A percentile compares a stretch with the other conserved stretches of the same genome.
These are phyloP conservation scores for Sisymbrium irio DNA, from an alignment of 345 rosid genomes.

Conservation along the genomic window DNA sequence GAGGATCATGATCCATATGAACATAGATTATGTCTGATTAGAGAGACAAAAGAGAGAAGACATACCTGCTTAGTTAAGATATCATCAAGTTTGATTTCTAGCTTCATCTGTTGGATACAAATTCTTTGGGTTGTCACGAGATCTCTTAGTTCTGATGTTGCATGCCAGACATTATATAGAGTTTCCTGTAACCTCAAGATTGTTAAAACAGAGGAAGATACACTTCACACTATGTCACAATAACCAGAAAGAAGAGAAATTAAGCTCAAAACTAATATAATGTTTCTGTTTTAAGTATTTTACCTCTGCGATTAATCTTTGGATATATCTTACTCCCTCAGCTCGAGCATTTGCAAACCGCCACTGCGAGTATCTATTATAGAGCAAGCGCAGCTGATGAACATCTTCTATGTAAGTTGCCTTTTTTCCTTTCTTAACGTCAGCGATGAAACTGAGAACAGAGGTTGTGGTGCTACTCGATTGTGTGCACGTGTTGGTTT, in stretches of 20 bases:
- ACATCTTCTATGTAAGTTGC: slow-evolving; percentile 71
- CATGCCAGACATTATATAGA: slow-evolving; percentile 65
- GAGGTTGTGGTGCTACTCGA: slow-evolving; percentile 51
- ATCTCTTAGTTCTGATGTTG: slow-evolving; percentile 59
- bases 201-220: slow-evolving; percentile 9
- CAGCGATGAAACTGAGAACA: slow-evolving; percentile 81
- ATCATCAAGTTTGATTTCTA: slow-evolving; percentile 64
- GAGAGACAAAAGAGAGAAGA: slow-evolving; percentile 23
- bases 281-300: neutral
- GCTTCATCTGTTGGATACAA: slow-evolving; percentile 58
- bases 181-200: slow-evolving; percentile 58
- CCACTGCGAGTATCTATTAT: slow-evolving; percentile 88
- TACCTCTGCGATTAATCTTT: slow-evolving; percentile 80
- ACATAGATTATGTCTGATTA: neutral
- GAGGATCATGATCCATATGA: neutral
- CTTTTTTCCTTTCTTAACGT: slow-evolving; percentile 72
- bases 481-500: slow-evolving; percentile 48
- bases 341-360: slow-evolving; percentile 76
- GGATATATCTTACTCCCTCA: slow-evolving; percentile 57
- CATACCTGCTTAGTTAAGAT: slow-evolving; percentile 69
- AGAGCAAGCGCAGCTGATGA: slow-evolving; percentile 74
- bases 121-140: slow-evolving; percentile 56
- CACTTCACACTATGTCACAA: neutral
- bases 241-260: neutral
- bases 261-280: neutral